Percentiles rank a stretch among this genome's conserved stretches.
Conservation (phyloP, 805 yeast species). For the Candida sithepensis region DNA sequence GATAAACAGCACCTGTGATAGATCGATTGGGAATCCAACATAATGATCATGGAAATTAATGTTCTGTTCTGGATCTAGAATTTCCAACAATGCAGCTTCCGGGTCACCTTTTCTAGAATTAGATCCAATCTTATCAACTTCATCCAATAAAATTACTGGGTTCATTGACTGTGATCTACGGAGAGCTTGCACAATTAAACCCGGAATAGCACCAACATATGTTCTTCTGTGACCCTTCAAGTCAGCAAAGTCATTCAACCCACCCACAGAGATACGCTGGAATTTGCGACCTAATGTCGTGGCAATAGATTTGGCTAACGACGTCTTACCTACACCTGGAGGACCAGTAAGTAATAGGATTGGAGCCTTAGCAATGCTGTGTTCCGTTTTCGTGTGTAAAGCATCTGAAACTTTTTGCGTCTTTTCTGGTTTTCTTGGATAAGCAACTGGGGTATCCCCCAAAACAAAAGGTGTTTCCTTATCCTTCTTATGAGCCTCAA, state of each 20-base stretch:
- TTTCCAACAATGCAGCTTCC: slow-evolving; percentile 83
- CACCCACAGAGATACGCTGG: slow-evolving; percentile 82
- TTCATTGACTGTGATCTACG: slow-evolving; percentile 75
- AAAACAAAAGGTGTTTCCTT: slow-evolving; percentile 1
- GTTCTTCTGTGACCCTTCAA: slow-evolving; percentile 89
- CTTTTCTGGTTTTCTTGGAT: not conserved
- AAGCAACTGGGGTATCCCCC: not conserved
- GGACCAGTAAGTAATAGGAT: slow-evolving; percentile 83
- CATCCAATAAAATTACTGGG: slow-evolving; percentile 81
- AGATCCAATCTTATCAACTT: slow-evolving; percentile 61
- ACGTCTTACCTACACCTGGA: slow-evolving; percentile 92
- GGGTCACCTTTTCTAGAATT: slow-evolving; percentile 63
- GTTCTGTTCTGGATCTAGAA: slow-evolving; percentile 89
- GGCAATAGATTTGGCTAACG: slow-evolving; percentile 80
- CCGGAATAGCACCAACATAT: slow-evolving; percentile 91
- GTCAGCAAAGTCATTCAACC: slow-evolving; percentile 84
- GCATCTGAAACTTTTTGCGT: not conserved
- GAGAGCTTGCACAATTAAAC: slow-evolving; percentile 70
- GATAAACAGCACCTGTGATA: slow-evolving; percentile 75
- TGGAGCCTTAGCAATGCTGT: slow-evolving; percentile 46
- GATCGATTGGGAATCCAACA: slow-evolving; percentile 79
- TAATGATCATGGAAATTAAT: slow-evolving; percentile 74
- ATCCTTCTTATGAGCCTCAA: slow-evolving; percentile 1
- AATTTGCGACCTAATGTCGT: slow-evolving; percentile 66
- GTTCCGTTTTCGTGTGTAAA: not conserved